A percentile compares a stretch with the other conserved stretches of the same genome.
Conservation (phyloP, 768 basidiomycete genomes). For the Russula sp. region DNA sequence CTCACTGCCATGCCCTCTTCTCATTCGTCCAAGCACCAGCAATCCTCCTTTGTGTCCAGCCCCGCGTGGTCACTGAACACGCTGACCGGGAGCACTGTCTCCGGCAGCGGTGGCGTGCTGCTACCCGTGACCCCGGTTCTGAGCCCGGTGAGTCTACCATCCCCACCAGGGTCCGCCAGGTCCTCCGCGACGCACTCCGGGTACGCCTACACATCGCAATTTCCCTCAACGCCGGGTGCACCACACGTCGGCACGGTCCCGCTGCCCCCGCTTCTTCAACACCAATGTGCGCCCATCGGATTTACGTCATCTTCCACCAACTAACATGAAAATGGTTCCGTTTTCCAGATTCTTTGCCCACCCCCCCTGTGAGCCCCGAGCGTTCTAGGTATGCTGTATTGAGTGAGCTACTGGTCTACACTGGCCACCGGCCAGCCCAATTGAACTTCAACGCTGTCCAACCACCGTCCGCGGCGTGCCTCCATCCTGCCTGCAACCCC, state of each 20-base stretch:
- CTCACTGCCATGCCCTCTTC: conserved; percentile 10
- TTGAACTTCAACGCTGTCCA: conserved; percentile 18
- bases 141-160: conserved; percentile 19
- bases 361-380: conserved; percentile 19
- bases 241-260: conserved; percentile 21
- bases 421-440: conserved; percentile 10
- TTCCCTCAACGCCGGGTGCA: conserved; percentile 19
- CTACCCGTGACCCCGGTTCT: conserved; percentile 15
- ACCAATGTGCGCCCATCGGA: conserved; percentile 7
- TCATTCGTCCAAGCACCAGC: conserved; percentile 15
- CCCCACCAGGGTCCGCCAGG: conserved; percentile 15
- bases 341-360: conserved; percentile 11
- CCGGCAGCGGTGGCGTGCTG: background rate
- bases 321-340: background rate
- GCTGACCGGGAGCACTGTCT: conserved; percentile 15
- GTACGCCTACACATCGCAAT: background rate
- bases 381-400: conserved; percentile 15
- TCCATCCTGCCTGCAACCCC: conserved; percentile 18
- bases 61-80: conserved; percentile 21
- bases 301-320: background rate
- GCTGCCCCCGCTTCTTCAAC: conserved; percentile 1
- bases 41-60: conserved; percentile 18
- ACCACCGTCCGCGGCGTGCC: conserved; percentile 14
- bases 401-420: conserved; percentile 19
- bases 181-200: conserved; percentile 8